phyloP scores from a whole-genome alignment of 495 filamentous ascomycete genomes.

The Friedmanniomyces simplex region DNA sequence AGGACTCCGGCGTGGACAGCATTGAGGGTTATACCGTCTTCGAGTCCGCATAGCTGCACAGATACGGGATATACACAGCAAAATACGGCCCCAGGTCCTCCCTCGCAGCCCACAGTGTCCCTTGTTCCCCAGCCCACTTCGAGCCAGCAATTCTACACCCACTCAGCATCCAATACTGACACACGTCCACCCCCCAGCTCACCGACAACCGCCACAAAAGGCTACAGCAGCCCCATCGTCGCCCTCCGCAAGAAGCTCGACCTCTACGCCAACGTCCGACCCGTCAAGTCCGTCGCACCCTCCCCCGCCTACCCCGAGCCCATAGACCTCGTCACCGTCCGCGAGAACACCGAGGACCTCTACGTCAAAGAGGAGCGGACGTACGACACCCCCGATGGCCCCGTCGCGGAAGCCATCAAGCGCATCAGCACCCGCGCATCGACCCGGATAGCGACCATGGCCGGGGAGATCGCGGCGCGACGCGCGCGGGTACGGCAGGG shows the following conservation, averaged over 20 bases:
- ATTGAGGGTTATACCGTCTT: too few species aligned
- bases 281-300: constrained; percentile 75
- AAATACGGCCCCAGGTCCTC: neutral
- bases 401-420: constrained; percentile 91
- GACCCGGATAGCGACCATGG: constrained; percentile 76
- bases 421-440: constrained; percentile 80
- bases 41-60: too few species aligned
- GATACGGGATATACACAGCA: neutral
- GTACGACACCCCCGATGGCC: constrained; percentile 48
- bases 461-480: constrained; percentile 84
- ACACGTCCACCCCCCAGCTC: constrained; percentile 40
- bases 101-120: too few species aligned
- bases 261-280: constrained; percentile 94
- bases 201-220: constrained; percentile 74
- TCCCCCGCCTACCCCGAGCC: constrained; percentile 19
- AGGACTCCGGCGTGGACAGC: too few species aligned
- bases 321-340: constrained; percentile 94
- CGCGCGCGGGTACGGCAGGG: constrained; percentile 63
- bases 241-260: constrained; percentile 89
- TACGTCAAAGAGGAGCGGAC: constrained; percentile 98
- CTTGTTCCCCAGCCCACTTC: neutral
- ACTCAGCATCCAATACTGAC: neutral
- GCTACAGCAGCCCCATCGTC: constrained; percentile 96
- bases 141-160: neutral
- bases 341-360: constrained; percentile 96